Base-by-base conservation (phyloP, 2,329 filamentous ascomycete genomes). In the Aspergillus sp. region DNA sequence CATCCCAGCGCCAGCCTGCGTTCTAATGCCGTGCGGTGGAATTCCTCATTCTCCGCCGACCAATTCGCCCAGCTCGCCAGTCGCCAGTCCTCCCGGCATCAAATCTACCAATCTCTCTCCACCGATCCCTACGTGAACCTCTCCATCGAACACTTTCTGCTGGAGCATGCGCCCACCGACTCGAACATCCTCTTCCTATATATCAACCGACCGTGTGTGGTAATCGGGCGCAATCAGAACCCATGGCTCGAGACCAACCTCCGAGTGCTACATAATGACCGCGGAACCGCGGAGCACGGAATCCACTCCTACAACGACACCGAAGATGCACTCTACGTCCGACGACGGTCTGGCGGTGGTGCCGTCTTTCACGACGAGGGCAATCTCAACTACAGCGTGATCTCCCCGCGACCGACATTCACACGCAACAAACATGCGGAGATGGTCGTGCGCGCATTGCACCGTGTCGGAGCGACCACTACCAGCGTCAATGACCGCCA, bases 151-250 rank as follows among this genome's bases (percentile, higher is more conserved):
- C 92, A 98, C 74, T 89, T 91, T 75, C 87, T 99, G 30, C 85
- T 98, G 7, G 87, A 91, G 69, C 86, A 87, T 57, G 88, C 89
- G 0, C 85, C 88, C 1, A 81, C 86, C 6, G 85, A 90, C 62
- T 92, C 92, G 11, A 89, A 85, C 13, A 78, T 98, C 54, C 85
- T 98, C 2, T 90, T 98, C 59, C 84, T 97, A 54, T 99, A 98
- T 79, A 85, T 87, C 69, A 98, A 99, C 78, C 78, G 86, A 39
- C 92, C 94, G 0, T 92, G 91, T 73, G 84, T 99, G 61, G 88
- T 99, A 72, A 89, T 99, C 67, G 95, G 95, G 47, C 88, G 95
- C 62, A 99, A 99, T 75, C 95, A 99, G 80, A 99, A 99, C 75
- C 95, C 95, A 57, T 99, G 94, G 95, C 83, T 91, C 8, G 95